A percentile compares a stretch with the other conserved stretches of the same genome.
Evolutionary conservation across 2,329 filamentous ascomycete genomes (phyloP).

Genomic region (Pseudocercospora ulei): DNA sequence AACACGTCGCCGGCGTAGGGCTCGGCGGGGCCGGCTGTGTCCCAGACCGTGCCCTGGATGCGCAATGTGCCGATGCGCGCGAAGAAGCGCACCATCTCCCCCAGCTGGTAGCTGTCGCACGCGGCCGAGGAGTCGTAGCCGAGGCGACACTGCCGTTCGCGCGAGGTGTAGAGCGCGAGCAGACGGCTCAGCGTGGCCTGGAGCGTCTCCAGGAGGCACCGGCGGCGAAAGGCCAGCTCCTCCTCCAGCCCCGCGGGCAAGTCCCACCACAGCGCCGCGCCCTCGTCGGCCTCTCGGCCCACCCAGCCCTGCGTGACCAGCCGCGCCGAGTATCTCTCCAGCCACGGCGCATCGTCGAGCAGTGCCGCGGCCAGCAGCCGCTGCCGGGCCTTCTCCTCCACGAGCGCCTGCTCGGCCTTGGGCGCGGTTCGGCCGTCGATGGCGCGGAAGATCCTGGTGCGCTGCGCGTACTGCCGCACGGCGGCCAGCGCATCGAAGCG

Average conservation of each 20-base stretch:
- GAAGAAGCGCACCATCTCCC: conserved; percentile 66
- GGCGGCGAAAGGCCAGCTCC: conserved; percentile 57
- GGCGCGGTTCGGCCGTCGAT: conserved; percentile 40
- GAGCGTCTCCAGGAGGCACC: conserved; percentile 58
- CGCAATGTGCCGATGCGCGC: conserved; percentile 51
- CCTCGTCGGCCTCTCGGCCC: conserved; percentile 43
- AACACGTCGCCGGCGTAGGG: conserved; percentile 53
- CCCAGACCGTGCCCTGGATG: conserved; percentile 41
- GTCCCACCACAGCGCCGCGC: conserved; percentile 58
- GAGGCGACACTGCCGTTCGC: conserved; percentile 58
- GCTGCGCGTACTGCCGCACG: conserved; percentile 48
- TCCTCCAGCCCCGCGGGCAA: conserved; percentile 60
- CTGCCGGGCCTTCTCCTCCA: conserved; percentile 58
- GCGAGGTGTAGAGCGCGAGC: conserved; percentile 56
- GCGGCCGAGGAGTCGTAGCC: conserved; percentile 63
- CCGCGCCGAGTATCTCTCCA: conserved; percentile 54
- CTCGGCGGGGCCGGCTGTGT: conserved; percentile 39
- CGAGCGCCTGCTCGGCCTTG: conserved; percentile 36
- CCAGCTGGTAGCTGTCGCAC: conserved; percentile 69
- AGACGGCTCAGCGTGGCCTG: conserved; percentile 62
- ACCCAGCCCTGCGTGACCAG: conserved; percentile 56
- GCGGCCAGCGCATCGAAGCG: conserved; percentile 56
- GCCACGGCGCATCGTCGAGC: conserved; percentile 52
- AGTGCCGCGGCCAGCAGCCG: conserved; percentile 59
- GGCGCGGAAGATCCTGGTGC: conserved; percentile 37